Evolutionary conservation across 305 asterid species (phyloP), one percentile per base, ranked within the genome.

Genomic region (Stenogyne calaminthoides): DNA sequence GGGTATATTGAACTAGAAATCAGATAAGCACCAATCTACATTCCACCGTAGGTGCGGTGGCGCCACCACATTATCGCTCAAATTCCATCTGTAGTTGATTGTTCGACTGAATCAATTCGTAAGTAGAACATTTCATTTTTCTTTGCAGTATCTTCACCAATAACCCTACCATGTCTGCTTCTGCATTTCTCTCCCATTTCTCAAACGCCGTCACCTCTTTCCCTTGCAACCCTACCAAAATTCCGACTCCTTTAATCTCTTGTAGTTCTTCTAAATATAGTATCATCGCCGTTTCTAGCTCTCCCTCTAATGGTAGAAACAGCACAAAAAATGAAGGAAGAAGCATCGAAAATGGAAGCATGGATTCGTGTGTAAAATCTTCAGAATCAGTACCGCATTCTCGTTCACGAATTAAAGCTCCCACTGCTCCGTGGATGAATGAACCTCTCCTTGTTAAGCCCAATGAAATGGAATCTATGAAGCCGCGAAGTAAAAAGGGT

Each of bases 361-460:
- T 67, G 56, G 83, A 71, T 49, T 49, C 39, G 25, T 15, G 12
- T 14, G 27, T 83, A 20, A 77, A 79, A 42, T 69, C 88, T 52
- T 75, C 81, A 1, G 73, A 72, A 70, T 54, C 84, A 59, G 8
- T 42, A 76, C 68, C 82, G 32, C 70, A 65, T 73, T 79, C 84
- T 58, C 73, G 71, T 66, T 79, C 87, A 54, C 65, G 74, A 60
- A 56, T 83, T 68, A 88, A 86, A 82, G 93, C 89, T 2, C 98
- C 93, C 66, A 95, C 92, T 42, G 94, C 99, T 73, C 99, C 99
- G 55, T 92, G 99, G 99, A 92, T 92, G 96, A 87, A 77, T 77
- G 86, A 82, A 37, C 91, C 93, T 55, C 96, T 92, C 10, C 78
- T 84, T 19, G 86, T 95, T 39, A 87, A 88, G 82, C 85, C 87